Base-by-base conservation (phyloP, 2,329 filamentous ascomycete species). In the Trichoderma breve region DNA sequence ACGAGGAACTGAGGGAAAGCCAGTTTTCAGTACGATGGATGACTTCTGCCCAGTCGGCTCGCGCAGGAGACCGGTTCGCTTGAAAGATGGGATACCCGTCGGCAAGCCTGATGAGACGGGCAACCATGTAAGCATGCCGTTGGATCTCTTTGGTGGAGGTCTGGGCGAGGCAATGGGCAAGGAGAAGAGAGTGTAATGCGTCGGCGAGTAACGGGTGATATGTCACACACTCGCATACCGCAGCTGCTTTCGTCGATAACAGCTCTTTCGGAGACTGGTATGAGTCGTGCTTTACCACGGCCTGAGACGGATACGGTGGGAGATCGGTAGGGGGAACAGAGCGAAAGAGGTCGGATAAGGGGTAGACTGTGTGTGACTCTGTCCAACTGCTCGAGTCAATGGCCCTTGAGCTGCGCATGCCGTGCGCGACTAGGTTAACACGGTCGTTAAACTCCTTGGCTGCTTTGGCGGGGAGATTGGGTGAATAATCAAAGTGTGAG, bases 31-130 rank as follows among this genome's bases (percentile, higher is more conserved):
- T 86, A 34, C 89, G 87, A 0, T 90, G 87, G 11, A 96, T 80
- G 0, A 95, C 85, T 80, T 95, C 92, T 62, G 91, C 89, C 93
- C 93, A 97, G 81, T 97, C 93, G 3, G 91, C 88, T 66, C 92
- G 89, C 2, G 92, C 90, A 1, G 92, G 90, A 4, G 89, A 92
- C 64, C 91, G 86, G 28, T 91, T 90, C 0, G 90, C 86, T 74
- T 94, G 90, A 78, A 97, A 95, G 63, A 95, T 88, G 0, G 93
- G 93, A 76, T 93, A 95, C 4, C 93, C 93, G 76, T 96, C 92
- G 63, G 89, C 90, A 28, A 96, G 86, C 24, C 93, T 88, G 5
- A 89, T 87, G 2, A 96, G 85, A 6, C 93, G 90, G 18, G 93
- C 92, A 5, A 92, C 93, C 87, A 95, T 96, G 83, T 94, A 87